phyloP scores from a whole-genome alignment of 2,329 filamentous ascomycete genomes.

The Stagonosporopsis tanaceti region DNA sequence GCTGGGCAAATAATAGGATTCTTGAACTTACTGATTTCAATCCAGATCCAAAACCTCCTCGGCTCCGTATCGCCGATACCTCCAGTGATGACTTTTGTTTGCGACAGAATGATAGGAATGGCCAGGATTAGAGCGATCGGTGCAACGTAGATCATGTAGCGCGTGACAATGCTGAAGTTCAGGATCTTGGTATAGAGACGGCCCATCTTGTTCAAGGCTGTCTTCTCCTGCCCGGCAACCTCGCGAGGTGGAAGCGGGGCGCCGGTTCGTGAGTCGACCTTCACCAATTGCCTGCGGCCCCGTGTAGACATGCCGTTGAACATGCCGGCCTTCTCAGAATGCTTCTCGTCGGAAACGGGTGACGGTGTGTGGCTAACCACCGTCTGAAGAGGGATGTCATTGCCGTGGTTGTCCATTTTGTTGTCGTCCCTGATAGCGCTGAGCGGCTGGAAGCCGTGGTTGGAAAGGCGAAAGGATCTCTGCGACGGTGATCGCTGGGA shows the following conservation, averaged over 20 bases:
- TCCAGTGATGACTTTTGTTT: slow-evolving; percentile 51
- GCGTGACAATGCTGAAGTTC: slow-evolving; percentile 69
- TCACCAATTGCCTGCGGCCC: slow-evolving; percentile 40
- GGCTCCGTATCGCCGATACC: slow-evolving; percentile 64
- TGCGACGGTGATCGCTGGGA: slow-evolving; percentile 37
- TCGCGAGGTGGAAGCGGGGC: slow-evolving; percentile 40
- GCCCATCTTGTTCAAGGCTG: slow-evolving; percentile 64
- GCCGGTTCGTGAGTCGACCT: slow-evolving; percentile 41
- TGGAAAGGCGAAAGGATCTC: slow-evolving; percentile 46
- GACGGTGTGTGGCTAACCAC: slow-evolving; percentile 60
- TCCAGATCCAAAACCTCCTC: slow-evolving; percentile 70
- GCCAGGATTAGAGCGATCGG: slow-evolving; percentile 66
- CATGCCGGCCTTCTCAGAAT: slow-evolving; percentile 51
- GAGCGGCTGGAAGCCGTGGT: slow-evolving; percentile 49
- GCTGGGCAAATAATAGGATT: neutral
- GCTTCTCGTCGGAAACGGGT: slow-evolving; percentile 36
- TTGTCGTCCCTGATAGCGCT: slow-evolving; percentile 37
- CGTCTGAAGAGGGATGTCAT: slow-evolving; percentile 68
- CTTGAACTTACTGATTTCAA: slow-evolving; percentile 61
- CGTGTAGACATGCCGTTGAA: slow-evolving; percentile 53
- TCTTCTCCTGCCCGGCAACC: slow-evolving; percentile 60
- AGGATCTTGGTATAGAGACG: slow-evolving; percentile 67
- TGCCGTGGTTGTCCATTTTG: slow-evolving; percentile 57
- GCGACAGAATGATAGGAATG: slow-evolving; percentile 70
- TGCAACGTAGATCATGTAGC: slow-evolving; percentile 69